Base-by-base conservation (phyloP, 2,329 filamentous ascomycete species). In the Colletotrichum trifolii region DNA sequence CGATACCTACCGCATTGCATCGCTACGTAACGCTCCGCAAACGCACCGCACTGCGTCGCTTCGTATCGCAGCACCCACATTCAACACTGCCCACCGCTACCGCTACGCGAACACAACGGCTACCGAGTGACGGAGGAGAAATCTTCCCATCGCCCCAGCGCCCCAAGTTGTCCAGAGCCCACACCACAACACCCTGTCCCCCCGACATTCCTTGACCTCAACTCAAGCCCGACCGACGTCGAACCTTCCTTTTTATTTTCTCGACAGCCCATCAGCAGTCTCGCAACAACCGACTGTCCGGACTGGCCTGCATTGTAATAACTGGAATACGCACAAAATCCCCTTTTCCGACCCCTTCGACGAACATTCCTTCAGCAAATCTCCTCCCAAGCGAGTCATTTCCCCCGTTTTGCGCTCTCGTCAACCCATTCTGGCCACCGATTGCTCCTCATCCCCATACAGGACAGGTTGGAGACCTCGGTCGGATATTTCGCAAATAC, bases 191-290 rank as follows among this genome's bases (percentile, higher is more conserved):
- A 25, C 25, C 25, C 45, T 63, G 42, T 43, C 60, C 57, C 56
- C 66, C 66, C 65, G 67, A 69, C 66, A 67, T 68, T 68, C 67
- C 67, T 69, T 69, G 56, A 67, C 57, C 66, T 68, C 67, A 63
- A 58, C 40, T 33, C 60, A 54, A 36, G 38, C 55, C 61, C 65
- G 64, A 60, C 59, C 63, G 42, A 64, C 59, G 50, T 60, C 64
- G 52, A 62, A 64, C 60, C 59, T 46, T 64, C 66, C 54, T 64
- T 67, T 54, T 54, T 36, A 67, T 67, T 60, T 53, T 60, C 63
- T 62, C 58, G 52, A 47, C 47, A 38, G 33, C 49, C 55, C 64
- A 64, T 49, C 64, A 60, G 54, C 54, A 45, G 40, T 58, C 48
- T 42, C 48, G 50, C 60, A 54, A 17, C 49, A 40, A 25, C 36